Conservation (phyloP, 2,329 filamentous ascomycete species). For the Diaporthe sp. region DNA sequence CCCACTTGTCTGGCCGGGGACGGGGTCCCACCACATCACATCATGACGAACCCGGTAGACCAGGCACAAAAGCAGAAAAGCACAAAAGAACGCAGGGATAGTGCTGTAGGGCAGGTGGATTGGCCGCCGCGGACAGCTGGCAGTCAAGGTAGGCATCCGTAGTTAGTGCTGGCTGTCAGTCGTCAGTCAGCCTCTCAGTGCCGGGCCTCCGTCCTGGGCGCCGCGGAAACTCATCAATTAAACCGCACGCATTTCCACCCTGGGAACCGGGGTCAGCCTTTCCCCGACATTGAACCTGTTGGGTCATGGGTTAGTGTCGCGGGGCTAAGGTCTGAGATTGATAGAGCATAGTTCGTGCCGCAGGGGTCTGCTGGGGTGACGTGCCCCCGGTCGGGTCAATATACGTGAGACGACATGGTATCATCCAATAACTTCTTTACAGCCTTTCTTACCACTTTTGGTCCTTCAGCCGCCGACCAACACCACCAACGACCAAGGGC, state of each 20-base stretch:
- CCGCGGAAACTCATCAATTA: constrained; percentile 20
- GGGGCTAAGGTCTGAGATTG: constrained; percentile 31
- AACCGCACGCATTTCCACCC: not conserved
- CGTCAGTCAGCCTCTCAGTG: not conserved
- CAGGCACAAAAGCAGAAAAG: not conserved
- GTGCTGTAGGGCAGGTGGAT: not conserved
- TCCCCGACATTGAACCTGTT: constrained; percentile 27
- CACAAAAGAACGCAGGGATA: not conserved
- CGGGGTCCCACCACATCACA: constrained; percentile 23
- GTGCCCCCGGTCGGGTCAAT: constrained; percentile 8
- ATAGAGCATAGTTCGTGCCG: constrained; percentile 4
- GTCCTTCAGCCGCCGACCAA: constrained; percentile 21
- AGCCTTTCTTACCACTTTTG: not conserved
- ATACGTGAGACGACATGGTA: constrained; percentile 29
- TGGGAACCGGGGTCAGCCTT: constrained; percentile 2
- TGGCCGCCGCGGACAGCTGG: not conserved
- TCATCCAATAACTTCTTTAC: constrained; percentile 6
- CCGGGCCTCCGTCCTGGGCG: not conserved
- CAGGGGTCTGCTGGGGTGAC: constrained; percentile 20
- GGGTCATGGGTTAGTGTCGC: constrained; percentile 12
- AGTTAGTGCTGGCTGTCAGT: not conserved
- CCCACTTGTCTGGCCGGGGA: constrained; percentile 24
- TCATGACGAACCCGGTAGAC: constrained; percentile 1
- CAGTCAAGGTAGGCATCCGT: not conserved
- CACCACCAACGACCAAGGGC: not conserved